Base-by-base conservation (phyloP, 2,329 filamentous ascomycete genomes). In the Dactylella cylindrospora region DNA sequence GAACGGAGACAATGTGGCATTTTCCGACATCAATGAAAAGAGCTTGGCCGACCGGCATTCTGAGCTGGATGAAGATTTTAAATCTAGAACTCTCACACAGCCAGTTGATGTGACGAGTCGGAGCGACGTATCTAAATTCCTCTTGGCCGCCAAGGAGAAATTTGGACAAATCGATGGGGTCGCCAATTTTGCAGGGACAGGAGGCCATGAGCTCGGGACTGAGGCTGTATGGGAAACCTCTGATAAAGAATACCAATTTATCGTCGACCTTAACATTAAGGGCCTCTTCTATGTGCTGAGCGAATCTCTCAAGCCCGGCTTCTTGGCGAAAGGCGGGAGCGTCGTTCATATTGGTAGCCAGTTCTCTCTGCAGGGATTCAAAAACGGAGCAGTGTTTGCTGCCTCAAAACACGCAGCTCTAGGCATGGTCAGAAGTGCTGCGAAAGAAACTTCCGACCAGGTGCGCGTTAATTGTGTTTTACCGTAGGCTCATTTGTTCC, bases 261-360 rank as follows among this genome's bases (percentile, higher is more conserved):
- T 35, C 19, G 19, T 35, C 32, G 32, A 35, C 32, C 19, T 35
- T n/a, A 35, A 35, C 32, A 17, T 35, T 17, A 35, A 35, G n/a
- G 32, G 32, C 2, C 32, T 35, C 19, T 35, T 35, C 32, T 7
- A 35, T 7, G n/a, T n/a, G 15, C 19, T 35, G 8, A 35, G 32
- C 32, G 32, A 35, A 35, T 35, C 32, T 15, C 32, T 35, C 9
- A 35, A 2, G 8, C 32, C 32, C 2, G 32, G 32, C 8, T n/a
- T 35, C 32, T 35, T 35, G 32, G 32, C 19, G 5, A 7, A 35
- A 3, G 8, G 32, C 15, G 32, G 2, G 19, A 35, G 32, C 8
- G 15, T 35, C 19, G 8, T 35, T n/a, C 32, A 35, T n/a, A 35
- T 35, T 35, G 32, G 32, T 17, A 35, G 32, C 32, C 32, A 35